Percentiles rank a stretch among this genome's conserved stretches.
phyloP scores from a whole-genome alignment of 768 basidiomycete genomes.

The Tricholoma sp. region DNA sequence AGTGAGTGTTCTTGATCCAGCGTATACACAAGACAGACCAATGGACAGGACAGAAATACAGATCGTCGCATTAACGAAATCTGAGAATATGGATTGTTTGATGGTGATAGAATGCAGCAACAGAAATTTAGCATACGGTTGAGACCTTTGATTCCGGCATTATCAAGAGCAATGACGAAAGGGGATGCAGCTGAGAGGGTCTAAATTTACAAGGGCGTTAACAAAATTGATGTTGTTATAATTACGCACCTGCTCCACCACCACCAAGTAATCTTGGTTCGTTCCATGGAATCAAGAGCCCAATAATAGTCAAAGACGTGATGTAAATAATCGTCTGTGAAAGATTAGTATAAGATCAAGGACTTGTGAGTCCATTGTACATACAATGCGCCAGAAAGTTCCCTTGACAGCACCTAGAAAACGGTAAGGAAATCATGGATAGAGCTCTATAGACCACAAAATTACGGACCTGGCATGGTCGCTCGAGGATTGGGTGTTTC shows the following conservation, averaged over 20 bases:
- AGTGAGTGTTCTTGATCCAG: slow-evolving; percentile 39
- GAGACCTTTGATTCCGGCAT: slow-evolving; percentile 35
- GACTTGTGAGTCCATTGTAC: slow-evolving; percentile 6
- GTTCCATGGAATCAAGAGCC: slow-evolving; percentile 31
- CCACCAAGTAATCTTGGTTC: slow-evolving; percentile 33
- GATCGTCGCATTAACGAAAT: slow-evolving; percentile 39
- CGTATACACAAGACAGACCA: slow-evolving; percentile 41
- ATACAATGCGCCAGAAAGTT: slow-evolving; percentile 43
- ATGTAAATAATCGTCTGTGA: slow-evolving; percentile 42
- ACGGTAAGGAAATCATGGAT: not conserved
- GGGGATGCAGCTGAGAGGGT: slow-evolving; percentile 31
- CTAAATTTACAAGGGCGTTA: not conserved
- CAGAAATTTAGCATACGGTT: slow-evolving; percentile 26
- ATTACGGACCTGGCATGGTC: slow-evolving; percentile 28
- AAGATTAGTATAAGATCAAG: not conserved
- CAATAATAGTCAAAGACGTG: slow-evolving; percentile 39
- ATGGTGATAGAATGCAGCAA: not conserved
- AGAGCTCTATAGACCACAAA: too few species aligned
- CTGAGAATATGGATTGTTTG: slow-evolving; percentile 1
- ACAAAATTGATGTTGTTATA: not conserved
- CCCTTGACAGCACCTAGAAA: slow-evolving; percentile 36
- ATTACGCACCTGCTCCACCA: slow-evolving; percentile 28
- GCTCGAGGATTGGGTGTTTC: slow-evolving; percentile 42
- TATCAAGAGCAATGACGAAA: slow-evolving; percentile 39
- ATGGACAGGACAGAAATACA: slow-evolving; percentile 44